Evolutionary conservation across 116 monocot species (phyloP), one percentile per base, ranked within the genome.

Genomic region (Posidonia oceanica): DNA sequence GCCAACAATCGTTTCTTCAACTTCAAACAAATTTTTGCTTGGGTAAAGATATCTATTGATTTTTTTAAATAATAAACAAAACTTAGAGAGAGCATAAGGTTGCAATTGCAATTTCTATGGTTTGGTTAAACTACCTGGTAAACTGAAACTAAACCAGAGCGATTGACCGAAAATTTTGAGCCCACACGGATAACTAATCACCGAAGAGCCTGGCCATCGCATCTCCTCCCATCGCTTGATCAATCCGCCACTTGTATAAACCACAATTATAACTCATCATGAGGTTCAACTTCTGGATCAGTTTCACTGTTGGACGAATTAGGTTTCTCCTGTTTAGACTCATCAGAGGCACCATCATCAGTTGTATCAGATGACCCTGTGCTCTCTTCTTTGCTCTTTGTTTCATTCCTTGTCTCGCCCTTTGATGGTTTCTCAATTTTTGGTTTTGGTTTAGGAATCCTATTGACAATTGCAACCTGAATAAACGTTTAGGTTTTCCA

Each of bases 371-470:
- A 68, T 36, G 68, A 29, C 5, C 36, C 54, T 2, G 52, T 29
- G 54, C 52, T 68, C 36, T 68, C 68, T 29, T 52, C 22, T 2
- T 54, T 54, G 53, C 36, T 68, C 68, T 52, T 68, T 23, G 18
- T 15, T 60, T 81, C 87, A 60, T 79, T 74, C 52, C 21, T 54
- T 16, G 48, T 7, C 58, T 83, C 87, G 52, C 75, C 70, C 72
- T 83, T 87, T 7, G 81, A 51, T 64, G 87, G 81, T 77, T 91
- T 89, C 72, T 96, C 89, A 40, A 91, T 61, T 72, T 96, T 96
- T 4, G 89, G 86, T 76, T 91, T 91, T 39, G 95, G 97, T 65
- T 91, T 96, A 5, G 92, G 92, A 52, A 97, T 92, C 61, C 87
- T 87, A 64, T 92, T 89, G 38, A 92, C 80, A 52, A 75, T 85